Percentiles rank a stretch among this genome's conserved stretches.
phyloP scores from a whole-genome alignment of 208 protist species.

The Zelonia costaricensis region DNA sequence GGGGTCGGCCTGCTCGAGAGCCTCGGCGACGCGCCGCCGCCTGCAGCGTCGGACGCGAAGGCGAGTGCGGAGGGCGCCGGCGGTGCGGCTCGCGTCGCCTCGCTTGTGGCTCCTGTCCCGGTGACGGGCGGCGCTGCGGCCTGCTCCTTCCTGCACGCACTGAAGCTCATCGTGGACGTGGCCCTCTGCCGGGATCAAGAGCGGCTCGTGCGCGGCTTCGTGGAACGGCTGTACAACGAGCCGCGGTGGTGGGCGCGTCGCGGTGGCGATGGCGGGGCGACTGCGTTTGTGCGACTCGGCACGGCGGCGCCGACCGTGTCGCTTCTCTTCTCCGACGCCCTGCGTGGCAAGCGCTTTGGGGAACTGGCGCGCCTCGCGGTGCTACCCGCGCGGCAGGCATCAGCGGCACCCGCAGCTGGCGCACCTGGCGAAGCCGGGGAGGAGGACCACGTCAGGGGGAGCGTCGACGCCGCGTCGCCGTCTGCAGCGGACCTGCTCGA shows the following conservation, averaged over 20 bases:
- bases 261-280: conserved; percentile 9
- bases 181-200: conserved; percentile 76
- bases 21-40: too few species aligned
- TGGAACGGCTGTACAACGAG: conserved; percentile 55
- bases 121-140: neutral
- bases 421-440: conserved; percentile 12
- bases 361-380: conserved; percentile 63
- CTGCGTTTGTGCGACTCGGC: conserved; percentile 26
- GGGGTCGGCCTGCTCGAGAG: neutral
- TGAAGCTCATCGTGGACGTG: conserved; percentile 75
- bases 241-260: conserved; percentile 71
- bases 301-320: conserved; percentile 55
- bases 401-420: conserved; percentile 2
- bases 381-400: conserved; percentile 21
- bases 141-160: conserved; percentile 39
- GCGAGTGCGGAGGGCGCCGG: too few species aligned
- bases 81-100: neutral
- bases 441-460: neutral
- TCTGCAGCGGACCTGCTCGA: conserved; percentile 40
- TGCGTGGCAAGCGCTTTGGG: conserved; percentile 55
- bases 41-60: too few species aligned
- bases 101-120: too few species aligned
- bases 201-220: conserved; percentile 71
- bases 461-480: neutral
- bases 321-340: conserved; percentile 50